Evolutionary conservation across 2,329 filamentous ascomycete genomes (phyloP), one percentile per base, ranked within the genome.

Genomic region (Claviceps sp.): DNA sequence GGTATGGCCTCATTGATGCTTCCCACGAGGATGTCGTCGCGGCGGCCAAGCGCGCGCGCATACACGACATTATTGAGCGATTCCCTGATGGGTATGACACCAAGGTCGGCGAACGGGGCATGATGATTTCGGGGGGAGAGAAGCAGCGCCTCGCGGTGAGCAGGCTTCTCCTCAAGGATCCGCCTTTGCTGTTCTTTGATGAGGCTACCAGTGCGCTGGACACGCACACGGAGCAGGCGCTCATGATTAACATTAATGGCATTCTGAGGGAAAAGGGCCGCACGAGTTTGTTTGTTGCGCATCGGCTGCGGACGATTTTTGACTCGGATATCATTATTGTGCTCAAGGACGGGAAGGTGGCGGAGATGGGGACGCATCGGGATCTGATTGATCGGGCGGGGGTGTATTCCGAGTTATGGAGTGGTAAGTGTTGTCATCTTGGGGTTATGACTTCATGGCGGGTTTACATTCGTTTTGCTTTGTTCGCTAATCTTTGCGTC

Each of bases 121-220:
- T 96, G 80, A 96, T 96, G 90, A 95, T 96, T 45, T 94, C 87
- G 1, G 90, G 88, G 2, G 90, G 90, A 37, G 91, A 96, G 71
- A 96, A 96, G 68, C 90, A 96, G 69, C 81, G 90, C 3, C 72
- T 96, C 11, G 91, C 91, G 0, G 81, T 96, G 24, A 88, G 87
- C 26, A 76, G 90, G 44, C 66, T 96, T 41, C 77, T 96, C 1
- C 75, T 96, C 53, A 96, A 96, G 66, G 87, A 96, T 58, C 89
- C 90, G 3, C 88, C 89, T 1, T 70, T 96, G 30, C 72, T 96
- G 1, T 96, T 96, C 76, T 96, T 96, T 60, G 90, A 96, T 59
- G 90, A 96, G 73, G 91, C 90, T 60, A 96, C 90, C 0, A 91
- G 86, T 47, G 90, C 91, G 1, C 73, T 96, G 38, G 90, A 96